Evolutionary conservation across 1,284 basidiomycete genomes (phyloP).

Genomic region (Puccinia polysora): DNA sequence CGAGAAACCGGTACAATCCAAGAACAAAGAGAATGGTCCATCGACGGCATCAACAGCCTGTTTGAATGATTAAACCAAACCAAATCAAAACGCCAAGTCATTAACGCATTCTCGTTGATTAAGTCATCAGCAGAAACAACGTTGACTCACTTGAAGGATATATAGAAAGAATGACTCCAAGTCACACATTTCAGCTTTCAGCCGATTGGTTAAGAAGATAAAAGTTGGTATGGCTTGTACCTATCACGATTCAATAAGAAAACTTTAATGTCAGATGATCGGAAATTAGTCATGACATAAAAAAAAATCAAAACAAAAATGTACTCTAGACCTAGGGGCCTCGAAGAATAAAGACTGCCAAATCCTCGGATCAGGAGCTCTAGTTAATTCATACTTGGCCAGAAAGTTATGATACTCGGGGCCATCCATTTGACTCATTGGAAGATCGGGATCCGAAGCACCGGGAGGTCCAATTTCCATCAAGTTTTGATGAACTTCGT

Average conservation of each 20-base stretch:
- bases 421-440: background rate
- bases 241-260: conserved; percentile 4
- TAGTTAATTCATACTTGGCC: conserved; percentile 23
- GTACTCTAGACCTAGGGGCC: conserved; percentile 16
- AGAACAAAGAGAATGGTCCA: conserved; percentile 44
- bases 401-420: conserved; percentile 25
- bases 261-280: too few species aligned
- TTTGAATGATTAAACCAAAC: too few species aligned
- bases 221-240: conserved; percentile 13
- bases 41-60: conserved; percentile 57
- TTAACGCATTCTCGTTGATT: too few species aligned
- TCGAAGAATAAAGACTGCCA: conserved; percentile 18
- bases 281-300: too few species aligned
- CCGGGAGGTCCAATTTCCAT: conserved; percentile 68
- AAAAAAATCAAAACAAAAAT: too few species aligned
- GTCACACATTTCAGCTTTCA: conserved; percentile 32
- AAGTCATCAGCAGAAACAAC: background rate
- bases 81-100: too few species aligned
- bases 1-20: conserved; percentile 46
- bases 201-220: background rate
- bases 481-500: conserved; percentile 67
- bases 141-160: conserved; percentile 7
- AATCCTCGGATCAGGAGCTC: conserved; percentile 14
- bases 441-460: conserved; percentile 57
- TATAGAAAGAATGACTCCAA: conserved; percentile 26